Conservation (phyloP, 2,329 filamentous ascomycete species). For the Stylonectria norvegica region DNA sequence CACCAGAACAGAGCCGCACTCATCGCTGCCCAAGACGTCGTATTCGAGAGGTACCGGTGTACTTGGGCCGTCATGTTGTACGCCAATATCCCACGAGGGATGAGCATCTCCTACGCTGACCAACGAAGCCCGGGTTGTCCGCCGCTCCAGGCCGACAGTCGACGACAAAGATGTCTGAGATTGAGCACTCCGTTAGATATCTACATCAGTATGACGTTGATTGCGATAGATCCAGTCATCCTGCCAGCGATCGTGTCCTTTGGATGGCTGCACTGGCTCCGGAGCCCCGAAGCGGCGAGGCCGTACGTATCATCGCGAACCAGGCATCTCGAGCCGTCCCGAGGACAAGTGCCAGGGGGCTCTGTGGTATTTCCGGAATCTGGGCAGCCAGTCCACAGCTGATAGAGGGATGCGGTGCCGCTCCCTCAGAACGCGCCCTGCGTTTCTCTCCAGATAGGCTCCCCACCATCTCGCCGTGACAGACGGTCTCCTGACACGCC, state of each 20-base stretch:
- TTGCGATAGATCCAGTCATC: constrained; percentile 3
- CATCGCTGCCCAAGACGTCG: constrained; percentile 24
- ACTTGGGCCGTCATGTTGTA: constrained; percentile 23
- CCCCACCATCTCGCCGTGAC: constrained; percentile 2
- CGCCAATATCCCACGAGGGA: constrained; percentile 4
- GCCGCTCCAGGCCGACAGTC: too few relatives aligned
- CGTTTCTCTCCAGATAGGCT: constrained; percentile 3
- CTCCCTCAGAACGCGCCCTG: constrained; percentile 6
- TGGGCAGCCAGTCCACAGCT: constrained; percentile 4
- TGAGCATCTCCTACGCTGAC: constrained; percentile 6
- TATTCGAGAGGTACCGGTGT: constrained; percentile 10
- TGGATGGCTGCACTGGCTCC: not conserved
- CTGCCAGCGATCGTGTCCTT: constrained; percentile 13
- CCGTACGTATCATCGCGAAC: too few relatives aligned
- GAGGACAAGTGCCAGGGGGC: constrained; percentile 3
- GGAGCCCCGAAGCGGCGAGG: constrained; percentile 2
- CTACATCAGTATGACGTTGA: constrained; percentile 19
- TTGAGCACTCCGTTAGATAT: too few relatives aligned
- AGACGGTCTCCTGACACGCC: constrained; percentile 1
- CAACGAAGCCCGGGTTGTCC: constrained; percentile 7
- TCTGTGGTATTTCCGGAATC: constrained; percentile 3
- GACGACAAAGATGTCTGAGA: too few relatives aligned
- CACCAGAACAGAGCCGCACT: constrained; percentile 18
- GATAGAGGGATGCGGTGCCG: constrained; percentile 3
- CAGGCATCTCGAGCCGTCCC: constrained; percentile 7